These are phyloP conservation scores for Gossypium arboreum DNA, from an alignment of 345 rosid genomes.

Conservation along the genomic window DNA sequence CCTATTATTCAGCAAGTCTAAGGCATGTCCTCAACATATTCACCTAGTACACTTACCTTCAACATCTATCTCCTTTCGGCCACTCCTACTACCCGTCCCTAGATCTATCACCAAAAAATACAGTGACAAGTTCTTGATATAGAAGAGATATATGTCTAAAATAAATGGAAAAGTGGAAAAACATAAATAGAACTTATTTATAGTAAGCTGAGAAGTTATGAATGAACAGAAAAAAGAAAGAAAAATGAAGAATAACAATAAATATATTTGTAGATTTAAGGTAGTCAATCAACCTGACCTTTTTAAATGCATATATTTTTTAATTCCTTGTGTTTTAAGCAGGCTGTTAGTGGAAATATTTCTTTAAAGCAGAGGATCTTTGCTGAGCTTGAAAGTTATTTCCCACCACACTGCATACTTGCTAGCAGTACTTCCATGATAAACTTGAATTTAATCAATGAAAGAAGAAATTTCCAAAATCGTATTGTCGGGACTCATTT, in stretches of 20 bases:
- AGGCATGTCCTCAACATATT: background rate
- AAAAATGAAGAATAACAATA: background rate
- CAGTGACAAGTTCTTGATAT: background rate
- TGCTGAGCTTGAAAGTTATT: background rate
- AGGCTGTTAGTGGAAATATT: conserved; percentile 10
- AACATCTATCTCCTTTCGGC: background rate
- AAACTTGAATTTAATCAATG: background rate
- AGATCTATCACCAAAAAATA: background rate
- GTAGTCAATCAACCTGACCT: conserved; percentile 3
- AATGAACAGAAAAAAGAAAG: background rate
- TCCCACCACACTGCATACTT: conserved; percentile 9
- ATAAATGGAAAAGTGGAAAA: background rate
- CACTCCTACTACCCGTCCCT: background rate
- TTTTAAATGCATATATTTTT: background rate
- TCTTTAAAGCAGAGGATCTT: background rate
- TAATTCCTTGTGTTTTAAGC: conserved; percentile 11
- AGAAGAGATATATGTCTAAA: background rate
- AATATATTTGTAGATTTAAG: background rate
- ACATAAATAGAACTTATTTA: background rate
- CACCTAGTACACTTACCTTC: background rate
- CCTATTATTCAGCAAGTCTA: no score
- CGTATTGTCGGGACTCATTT: conserved; percentile 9
- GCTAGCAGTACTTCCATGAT: conserved; percentile 7
- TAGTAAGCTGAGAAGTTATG: background rate
- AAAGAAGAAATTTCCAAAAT: background rate